Conservation (phyloP, 2,329 filamentous ascomycete species). For the Colletotrichum lindemuthianum region DNA sequence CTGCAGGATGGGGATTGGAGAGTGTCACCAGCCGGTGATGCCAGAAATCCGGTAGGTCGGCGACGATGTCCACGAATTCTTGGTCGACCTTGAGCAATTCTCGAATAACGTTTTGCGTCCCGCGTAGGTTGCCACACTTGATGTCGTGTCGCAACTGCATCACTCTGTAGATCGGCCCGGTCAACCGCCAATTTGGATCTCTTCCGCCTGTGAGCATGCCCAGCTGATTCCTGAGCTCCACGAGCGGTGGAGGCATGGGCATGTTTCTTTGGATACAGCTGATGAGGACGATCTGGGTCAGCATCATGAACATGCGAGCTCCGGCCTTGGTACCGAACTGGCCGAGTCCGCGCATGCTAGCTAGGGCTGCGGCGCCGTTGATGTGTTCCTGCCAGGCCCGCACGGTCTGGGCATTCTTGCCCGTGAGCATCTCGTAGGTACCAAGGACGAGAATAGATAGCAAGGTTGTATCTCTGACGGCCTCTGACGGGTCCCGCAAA, state of each 20-base stretch:
- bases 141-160: slow-evolving; percentile 60
- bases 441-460: slow-evolving; percentile 63
- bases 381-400: slow-evolving; percentile 64
- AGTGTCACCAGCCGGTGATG: slow-evolving; percentile 54
- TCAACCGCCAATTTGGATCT: slow-evolving; percentile 55
- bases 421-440: slow-evolving; percentile 64
- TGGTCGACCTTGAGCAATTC: slow-evolving; percentile 53
- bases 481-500: slow-evolving; percentile 55
- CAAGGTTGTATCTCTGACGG: slow-evolving; percentile 61
- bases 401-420: slow-evolving; percentile 56
- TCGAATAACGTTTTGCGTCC: slow-evolving; percentile 48
- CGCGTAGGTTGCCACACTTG: slow-evolving; percentile 48
- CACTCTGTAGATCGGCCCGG: slow-evolving; percentile 55
- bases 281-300: slow-evolving; percentile 61
- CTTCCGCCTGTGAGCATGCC: slow-evolving; percentile 46
- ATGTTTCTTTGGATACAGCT: slow-evolving; percentile 61
- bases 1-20: slow-evolving; percentile 50
- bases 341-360: slow-evolving; percentile 57
- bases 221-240: slow-evolving; percentile 57
- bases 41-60: slow-evolving; percentile 52
- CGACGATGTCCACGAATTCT: slow-evolving; percentile 52
- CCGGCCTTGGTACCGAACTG: slow-evolving; percentile 59
- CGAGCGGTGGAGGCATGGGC: slow-evolving; percentile 58
- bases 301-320: slow-evolving; percentile 63
- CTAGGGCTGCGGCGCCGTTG: slow-evolving; percentile 61